Conservation (phyloP, 176 grass and related monocot genomes). For the Echinochloa phyllopogon region DNA sequence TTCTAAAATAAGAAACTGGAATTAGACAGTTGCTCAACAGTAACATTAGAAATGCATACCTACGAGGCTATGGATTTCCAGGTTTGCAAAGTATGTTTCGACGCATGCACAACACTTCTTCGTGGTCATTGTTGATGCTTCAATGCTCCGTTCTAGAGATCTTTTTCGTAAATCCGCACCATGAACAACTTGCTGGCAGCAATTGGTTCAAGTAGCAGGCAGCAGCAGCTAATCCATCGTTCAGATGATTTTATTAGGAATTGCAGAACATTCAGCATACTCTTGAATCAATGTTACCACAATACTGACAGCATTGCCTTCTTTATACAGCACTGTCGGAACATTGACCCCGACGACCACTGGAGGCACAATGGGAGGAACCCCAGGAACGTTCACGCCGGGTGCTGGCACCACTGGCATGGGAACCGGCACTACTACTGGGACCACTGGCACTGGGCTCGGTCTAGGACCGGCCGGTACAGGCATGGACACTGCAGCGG, state of each 20-base stretch:
- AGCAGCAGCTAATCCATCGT: background rate
- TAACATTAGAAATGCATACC: background rate
- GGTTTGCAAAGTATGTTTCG: background rate
- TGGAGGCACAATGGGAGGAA: conserved; percentile 45
- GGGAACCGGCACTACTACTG: background rate
- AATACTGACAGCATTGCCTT: background rate
- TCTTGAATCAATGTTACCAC: background rate
- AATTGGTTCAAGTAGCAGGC: background rate
- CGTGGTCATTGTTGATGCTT: background rate
- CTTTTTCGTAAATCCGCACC: background rate
- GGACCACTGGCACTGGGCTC: conserved; percentile 44
- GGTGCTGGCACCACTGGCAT: conserved; percentile 46
- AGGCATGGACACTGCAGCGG: conserved; percentile 53
- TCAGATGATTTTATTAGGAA: background rate
- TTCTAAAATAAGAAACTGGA: conserved; percentile 9
- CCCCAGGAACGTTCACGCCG: conserved; percentile 63
- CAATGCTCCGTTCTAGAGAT: background rate
- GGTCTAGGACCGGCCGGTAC: conserved; percentile 65
- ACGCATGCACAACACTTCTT: background rate
- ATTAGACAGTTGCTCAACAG: background rate
- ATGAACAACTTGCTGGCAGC: background rate
- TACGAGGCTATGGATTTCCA: background rate
- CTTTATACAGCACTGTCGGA: conserved; percentile 48
- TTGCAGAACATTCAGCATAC: background rate
- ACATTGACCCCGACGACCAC: conserved; percentile 53